Evolutionary conservation across 1,284 basidiomycete genomes (phyloP).

Genomic region (Lentinus polychrous): DNA sequence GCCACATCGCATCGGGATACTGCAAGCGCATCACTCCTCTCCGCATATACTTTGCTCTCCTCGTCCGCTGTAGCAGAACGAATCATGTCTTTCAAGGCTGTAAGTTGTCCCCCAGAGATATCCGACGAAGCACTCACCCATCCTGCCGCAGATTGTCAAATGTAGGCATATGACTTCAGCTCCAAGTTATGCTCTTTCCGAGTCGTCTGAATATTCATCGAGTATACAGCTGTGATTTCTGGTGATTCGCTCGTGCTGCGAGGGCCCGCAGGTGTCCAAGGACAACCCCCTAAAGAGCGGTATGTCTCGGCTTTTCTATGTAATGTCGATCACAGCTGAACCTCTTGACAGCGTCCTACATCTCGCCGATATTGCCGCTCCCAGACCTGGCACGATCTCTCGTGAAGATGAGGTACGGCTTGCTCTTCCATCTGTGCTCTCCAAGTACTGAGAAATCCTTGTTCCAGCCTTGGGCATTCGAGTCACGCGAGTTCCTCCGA

Average conservation of each 20-base stretch:
- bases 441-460: slow-evolving; percentile 1
- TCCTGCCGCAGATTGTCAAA: slow-evolving; percentile 55
- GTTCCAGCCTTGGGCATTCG: slow-evolving; percentile 79
- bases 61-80: neutral
- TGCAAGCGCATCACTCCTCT: neutral
- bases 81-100: slow-evolving; percentile 60
- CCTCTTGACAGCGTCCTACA: slow-evolving; percentile 65
- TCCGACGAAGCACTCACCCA: slow-evolving; percentile 7
- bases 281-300: slow-evolving; percentile 86
- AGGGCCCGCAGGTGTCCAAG: slow-evolving; percentile 69
- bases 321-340: slow-evolving; percentile 11
- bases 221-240: slow-evolving; percentile 69
- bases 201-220: slow-evolving; percentile 21
- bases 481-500: slow-evolving; percentile 89
- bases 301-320: slow-evolving; percentile 24
- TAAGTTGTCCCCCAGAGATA: slow-evolving; percentile 26
- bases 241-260: slow-evolving; percentile 84
- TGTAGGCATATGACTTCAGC: slow-evolving; percentile 34
- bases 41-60: neutral
- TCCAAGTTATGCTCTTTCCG: slow-evolving; percentile 7
- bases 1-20: neutral
- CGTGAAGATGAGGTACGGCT: slow-evolving; percentile 79
- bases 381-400: slow-evolving; percentile 71
- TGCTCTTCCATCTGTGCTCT: neutral
- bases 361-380: slow-evolving; percentile 78